Evolutionary conservation across 2,329 filamentous ascomycete genomes (phyloP).

Genomic region (Fusarium succisae): DNA sequence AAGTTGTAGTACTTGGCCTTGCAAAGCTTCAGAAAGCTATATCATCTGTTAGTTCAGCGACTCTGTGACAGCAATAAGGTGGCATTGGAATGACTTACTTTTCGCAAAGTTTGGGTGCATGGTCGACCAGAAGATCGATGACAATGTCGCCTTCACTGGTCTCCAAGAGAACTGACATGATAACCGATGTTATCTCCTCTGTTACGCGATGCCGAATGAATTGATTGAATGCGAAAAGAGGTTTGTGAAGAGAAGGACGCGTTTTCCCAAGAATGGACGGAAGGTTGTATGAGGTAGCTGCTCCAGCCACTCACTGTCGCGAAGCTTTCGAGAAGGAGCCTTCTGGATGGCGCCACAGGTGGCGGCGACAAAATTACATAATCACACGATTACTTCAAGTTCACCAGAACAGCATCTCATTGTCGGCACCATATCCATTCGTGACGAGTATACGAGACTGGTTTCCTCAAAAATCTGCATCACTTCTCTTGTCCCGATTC

Average conservation of each 20-base stretch:
- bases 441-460: not conserved
- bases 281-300: constrained; percentile 20
- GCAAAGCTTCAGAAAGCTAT: constrained; percentile 96
- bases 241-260: not conserved
- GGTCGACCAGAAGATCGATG: constrained; percentile 89
- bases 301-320: constrained; percentile 26
- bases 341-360: constrained; percentile 6
- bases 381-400: constrained; percentile 9
- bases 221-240: not conserved
- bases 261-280: not conserved
- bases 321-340: constrained; percentile 13
- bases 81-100: constrained; percentile 74
- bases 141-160: constrained; percentile 94
- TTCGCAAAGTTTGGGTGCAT: constrained; percentile 90
- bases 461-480: not conserved
- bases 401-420: not conserved
- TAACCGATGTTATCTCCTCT: not conserved
- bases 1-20: constrained; percentile 99
- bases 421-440: not conserved
- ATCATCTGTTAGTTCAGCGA: constrained; percentile 52
- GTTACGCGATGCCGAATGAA: not conserved
- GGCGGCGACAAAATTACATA: not conserved
- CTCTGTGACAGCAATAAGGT: constrained; percentile 18
- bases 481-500: not conserved
- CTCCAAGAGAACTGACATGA: constrained; percentile 93